Evolutionary conservation across 768 basidiomycete species (phyloP).

Genomic region (Paxillus ammoniavirescens): DNA sequence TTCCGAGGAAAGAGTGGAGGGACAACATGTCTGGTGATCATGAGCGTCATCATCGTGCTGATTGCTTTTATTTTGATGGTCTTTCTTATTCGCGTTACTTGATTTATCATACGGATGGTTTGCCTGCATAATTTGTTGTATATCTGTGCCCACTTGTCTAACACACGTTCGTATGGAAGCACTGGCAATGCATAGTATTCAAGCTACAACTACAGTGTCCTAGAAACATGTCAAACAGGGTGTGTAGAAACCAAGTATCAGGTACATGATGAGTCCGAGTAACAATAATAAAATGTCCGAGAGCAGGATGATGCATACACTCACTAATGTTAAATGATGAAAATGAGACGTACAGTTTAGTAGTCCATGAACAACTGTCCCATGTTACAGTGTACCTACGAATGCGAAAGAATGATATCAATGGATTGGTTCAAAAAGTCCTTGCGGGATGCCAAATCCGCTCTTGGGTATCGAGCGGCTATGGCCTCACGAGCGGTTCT

Average conservation of each 20-base stretch:
- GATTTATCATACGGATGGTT: constrained; percentile 4
- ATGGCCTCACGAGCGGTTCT: constrained; percentile 67
- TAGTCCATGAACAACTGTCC: constrained; percentile 1
- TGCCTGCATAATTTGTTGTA: constrained; percentile 5
- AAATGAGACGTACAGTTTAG: neutral
- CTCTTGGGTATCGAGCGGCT: constrained; percentile 61
- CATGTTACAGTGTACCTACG: constrained; percentile 28
- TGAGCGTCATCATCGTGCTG: constrained; percentile 62
- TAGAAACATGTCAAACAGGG: constrained; percentile 1
- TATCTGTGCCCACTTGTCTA: neutral
- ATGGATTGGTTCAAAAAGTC: constrained; percentile 69
- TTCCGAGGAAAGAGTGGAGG: constrained; percentile 61
- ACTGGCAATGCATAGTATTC: constrained; percentile 7
- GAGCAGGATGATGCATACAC: neutral
- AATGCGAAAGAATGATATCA: constrained; percentile 60
- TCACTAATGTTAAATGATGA: constrained; percentile 5
- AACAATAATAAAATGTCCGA: constrained; percentile 8
- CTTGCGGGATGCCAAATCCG: constrained; percentile 53
- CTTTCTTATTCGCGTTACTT: constrained; percentile 65
- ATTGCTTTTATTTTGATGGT: constrained; percentile 73
- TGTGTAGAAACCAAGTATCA: constrained; percentile 2
- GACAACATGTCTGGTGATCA: constrained; percentile 72
- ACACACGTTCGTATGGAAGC: neutral
- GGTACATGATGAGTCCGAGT: constrained; percentile 7
- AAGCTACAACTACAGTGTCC: constrained; percentile 10